A percentile compares a stretch with the other conserved stretches of the same genome.
Conservation (phyloP, 2,329 filamentous ascomycete genomes). For the Botrytis fabae region DNA sequence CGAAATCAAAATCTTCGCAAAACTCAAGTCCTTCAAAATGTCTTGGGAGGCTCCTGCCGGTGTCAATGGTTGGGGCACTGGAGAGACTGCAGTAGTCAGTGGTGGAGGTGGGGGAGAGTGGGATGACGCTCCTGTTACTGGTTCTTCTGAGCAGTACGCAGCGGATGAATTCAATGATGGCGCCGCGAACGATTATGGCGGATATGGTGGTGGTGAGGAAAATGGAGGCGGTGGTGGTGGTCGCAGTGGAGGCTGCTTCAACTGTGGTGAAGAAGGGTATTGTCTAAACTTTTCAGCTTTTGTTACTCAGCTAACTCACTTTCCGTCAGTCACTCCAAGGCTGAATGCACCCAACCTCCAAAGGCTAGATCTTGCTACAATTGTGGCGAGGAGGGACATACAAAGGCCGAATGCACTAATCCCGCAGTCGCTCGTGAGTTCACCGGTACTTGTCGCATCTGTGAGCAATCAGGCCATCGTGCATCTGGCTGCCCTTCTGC, state of each 20-base stretch:
- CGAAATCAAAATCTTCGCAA: not conserved
- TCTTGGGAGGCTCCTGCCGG: conserved; percentile 34
- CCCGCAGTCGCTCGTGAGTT: conserved; percentile 49
- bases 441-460: conserved; percentile 60
- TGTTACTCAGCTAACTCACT: conserved; percentile 1
- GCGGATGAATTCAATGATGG: conserved; percentile 12
- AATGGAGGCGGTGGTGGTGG: too few species aligned
- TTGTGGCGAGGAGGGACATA: conserved; percentile 65
- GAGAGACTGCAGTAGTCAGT: not conserved
- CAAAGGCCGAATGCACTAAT: conserved; percentile 62
- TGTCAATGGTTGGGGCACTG: conserved; percentile 20
- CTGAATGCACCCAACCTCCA: conserved; percentile 34
- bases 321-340: conserved; percentile 26
- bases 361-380: conserved; percentile 46
- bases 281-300: conserved; percentile 41
- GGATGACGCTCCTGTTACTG: not conserved
- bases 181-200: not conserved
- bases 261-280: conserved; percentile 60
- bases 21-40: conserved; percentile 30
- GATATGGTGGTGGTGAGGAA: not conserved
- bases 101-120: conserved; percentile 18
- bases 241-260: conserved; percentile 52
- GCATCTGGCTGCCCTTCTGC: conserved; percentile 63
- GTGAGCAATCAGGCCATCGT: conserved; percentile 54
- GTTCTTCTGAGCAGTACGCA: not conserved